Base-by-base conservation (phyloP, 495 filamentous ascomycete species). In the Thozetella sp. region DNA sequence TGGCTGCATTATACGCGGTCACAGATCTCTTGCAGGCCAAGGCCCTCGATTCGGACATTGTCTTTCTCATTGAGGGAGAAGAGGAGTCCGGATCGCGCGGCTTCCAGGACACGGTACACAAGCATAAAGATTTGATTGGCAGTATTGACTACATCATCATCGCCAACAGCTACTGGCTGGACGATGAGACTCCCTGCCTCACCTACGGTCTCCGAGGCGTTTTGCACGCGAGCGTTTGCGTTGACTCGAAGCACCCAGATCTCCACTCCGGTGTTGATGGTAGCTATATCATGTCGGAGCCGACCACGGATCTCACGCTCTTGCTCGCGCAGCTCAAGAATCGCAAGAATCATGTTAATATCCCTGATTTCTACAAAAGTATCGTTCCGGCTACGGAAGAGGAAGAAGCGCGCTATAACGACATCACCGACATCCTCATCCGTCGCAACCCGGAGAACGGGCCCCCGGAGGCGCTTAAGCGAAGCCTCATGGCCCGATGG, bases 131-230 rank as follows among this genome's bases (percentile, higher is more conserved):
- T n/a, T 79, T 90, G 19, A 95, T 99, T 61, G 95, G 95, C 1
- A 80, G 90, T 17, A 85, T 98, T 2, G 93, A 98, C 74, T 98
- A 92, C 81, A 93, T 99, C 40, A 74, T 99, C 1, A 75, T 98
- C 3, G 95, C 95, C 0, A 98, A 98, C 74, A 97, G 93, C 73
- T 98, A 99, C 76, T 99, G 95, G 95, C 82, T 99, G 2, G 92
- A 97, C 69, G 95, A 99, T 68, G 90, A 93, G 58, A 90, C 93
- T 6, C 95, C 95, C 1, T 98, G 95, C 71, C 76, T 99, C 30
- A 99, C 96, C 1, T 99, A 99, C 63, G 95, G 95, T 9, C 80
- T 97, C 2, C 84, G 95, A 52, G 95, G 95, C n/a, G 93, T 98
- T 24, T 88, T 99, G 17, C 93, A 97, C 69, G 94, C 93, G 10